phyloP scores from a whole-genome alignment of 352 stramenopile species.

The Phytophthora sp. region DNA sequence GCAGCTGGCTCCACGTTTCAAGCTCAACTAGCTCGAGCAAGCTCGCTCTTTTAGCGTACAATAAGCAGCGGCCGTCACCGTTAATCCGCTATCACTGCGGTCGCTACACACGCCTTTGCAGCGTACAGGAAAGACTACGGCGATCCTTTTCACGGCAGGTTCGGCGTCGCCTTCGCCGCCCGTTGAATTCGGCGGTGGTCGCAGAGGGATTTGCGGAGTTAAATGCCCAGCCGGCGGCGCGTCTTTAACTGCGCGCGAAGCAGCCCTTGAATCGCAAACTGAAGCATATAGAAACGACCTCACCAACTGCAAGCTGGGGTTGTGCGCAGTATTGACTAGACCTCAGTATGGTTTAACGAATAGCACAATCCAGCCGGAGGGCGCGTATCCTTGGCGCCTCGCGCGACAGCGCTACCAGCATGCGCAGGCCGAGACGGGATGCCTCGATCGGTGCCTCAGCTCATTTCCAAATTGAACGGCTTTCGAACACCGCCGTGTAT shows the following conservation, averaged over 20 bases:
- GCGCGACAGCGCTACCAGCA: slow-evolving; percentile 12
- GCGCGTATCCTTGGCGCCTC: slow-evolving; percentile 58
- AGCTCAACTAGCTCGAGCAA: no score
- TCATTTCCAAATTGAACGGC: slow-evolving; percentile 36
- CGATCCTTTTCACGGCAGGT: slow-evolving; percentile 7
- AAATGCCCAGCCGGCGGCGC: slow-evolving; percentile 11
- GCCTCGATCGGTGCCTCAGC: slow-evolving; percentile 3
- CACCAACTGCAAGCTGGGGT: slow-evolving; percentile 31
- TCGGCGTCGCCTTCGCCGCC: not conserved
- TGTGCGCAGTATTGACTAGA: slow-evolving; percentile 14
- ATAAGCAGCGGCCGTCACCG: no score
- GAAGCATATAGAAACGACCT: slow-evolving; percentile 32
- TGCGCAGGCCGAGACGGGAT: not conserved
- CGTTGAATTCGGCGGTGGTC: slow-evolving; percentile 21
- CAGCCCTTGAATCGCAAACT: slow-evolving; percentile 30
- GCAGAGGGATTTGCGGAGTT: slow-evolving; percentile 14
- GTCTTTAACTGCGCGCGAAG: slow-evolving; percentile 29
- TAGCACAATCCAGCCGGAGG: slow-evolving; percentile 18
- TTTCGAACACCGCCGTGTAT: slow-evolving; percentile 16
- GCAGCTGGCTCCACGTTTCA: no score
- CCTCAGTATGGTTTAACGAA: slow-evolving; percentile 33
- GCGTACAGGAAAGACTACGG: slow-evolving; percentile 13
- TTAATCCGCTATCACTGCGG: not conserved
- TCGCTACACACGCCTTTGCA: slow-evolving; percentile 19
- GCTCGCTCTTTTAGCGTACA: no score